Conservation (phyloP, 257 asterid genomes). For the Salvia miltiorrhiza region DNA sequence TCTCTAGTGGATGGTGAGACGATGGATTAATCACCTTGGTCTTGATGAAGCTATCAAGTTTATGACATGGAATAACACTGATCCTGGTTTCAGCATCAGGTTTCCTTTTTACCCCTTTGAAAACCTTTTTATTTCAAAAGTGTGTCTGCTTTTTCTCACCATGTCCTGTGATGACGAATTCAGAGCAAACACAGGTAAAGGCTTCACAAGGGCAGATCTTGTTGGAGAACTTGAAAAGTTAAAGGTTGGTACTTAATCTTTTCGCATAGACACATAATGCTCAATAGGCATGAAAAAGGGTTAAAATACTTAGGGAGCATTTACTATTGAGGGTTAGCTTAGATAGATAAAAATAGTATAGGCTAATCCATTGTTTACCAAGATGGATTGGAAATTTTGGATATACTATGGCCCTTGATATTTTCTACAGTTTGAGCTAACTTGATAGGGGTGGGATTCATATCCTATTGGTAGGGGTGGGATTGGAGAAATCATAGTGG, state of each 20-base stretch:
- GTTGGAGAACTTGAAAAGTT: slow-evolving; percentile 52
- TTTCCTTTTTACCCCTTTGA: slow-evolving; percentile 19
- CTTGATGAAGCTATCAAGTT: slow-evolving; percentile 64
- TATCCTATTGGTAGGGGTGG: too few species aligned
- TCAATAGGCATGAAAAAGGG: not conserved
- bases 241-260: slow-evolving; percentile 43
- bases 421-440: too few species aligned
- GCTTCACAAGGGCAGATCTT: slow-evolving; percentile 70
- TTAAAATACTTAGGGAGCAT: slow-evolving; percentile 5
- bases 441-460: too few species aligned
- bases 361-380: too few species aligned
- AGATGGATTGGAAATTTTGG: too few species aligned
- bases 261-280: not conserved
- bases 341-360: too few species aligned
- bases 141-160: slow-evolving; percentile 22
- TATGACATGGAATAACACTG: slow-evolving; percentile 82
- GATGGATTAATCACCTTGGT: slow-evolving; percentile 78
- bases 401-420: too few species aligned
- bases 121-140: slow-evolving; percentile 7
- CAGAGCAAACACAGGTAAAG: slow-evolving; percentile 79
- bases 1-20: slow-evolving; percentile 94
- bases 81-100: slow-evolving; percentile 86
- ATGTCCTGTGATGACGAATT: slow-evolving; percentile 20
- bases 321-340: too few species aligned
- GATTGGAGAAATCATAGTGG: too few species aligned